Percentiles rank a stretch among this genome's conserved stretches.
phyloP scores from a whole-genome alignment of 1,284 basidiomycete genomes.

The Cutaneotrichosporon curvatum region DNA sequence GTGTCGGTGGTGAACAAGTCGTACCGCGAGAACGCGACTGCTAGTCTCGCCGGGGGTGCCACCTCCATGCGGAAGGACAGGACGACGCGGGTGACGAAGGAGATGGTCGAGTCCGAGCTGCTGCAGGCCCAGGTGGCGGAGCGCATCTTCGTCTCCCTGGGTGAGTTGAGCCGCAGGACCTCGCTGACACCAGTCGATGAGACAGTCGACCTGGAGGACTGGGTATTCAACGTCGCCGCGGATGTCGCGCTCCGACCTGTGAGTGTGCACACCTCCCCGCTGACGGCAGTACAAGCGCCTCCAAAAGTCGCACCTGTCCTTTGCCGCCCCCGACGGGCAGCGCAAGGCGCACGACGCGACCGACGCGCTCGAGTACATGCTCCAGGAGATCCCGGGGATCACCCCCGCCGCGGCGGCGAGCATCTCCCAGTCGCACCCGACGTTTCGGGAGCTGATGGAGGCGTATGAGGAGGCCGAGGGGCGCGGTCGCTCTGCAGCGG shows the following conservation, averaged over 20 bases:
- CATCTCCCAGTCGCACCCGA: slow-evolving; percentile 28
- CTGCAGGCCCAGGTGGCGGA: slow-evolving; percentile 38
- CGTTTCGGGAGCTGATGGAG: slow-evolving; percentile 36
- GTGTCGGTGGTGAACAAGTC: slow-evolving; percentile 27
- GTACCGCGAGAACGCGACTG: slow-evolving; percentile 32
- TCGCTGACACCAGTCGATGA: slow-evolving; percentile 34
- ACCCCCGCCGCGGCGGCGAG: slow-evolving; percentile 37
- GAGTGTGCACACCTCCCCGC: slow-evolving; percentile 8
- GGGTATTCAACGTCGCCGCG: slow-evolving; percentile 42
- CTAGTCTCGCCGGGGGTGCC: slow-evolving; percentile 14
- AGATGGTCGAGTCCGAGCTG: slow-evolving; percentile 35
- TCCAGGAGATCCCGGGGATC: slow-evolving; percentile 43
- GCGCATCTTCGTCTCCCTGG: slow-evolving; percentile 35
- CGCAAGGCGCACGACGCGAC: slow-evolving; percentile 18
- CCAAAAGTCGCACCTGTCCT: slow-evolving; percentile 43
- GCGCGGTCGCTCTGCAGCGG: slow-evolving; percentile 15
- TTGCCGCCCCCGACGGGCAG: slow-evolving; percentile 31
- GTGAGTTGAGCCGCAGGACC: slow-evolving; percentile 18
- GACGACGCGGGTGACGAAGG: slow-evolving; percentile 22
- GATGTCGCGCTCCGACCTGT: slow-evolving; percentile 45
- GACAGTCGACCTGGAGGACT: slow-evolving; percentile 43
- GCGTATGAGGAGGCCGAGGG: slow-evolving; percentile 37
- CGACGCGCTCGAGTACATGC: slow-evolving; percentile 40
- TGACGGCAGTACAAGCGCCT: slow-evolving; percentile 36
- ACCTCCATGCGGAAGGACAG: background rate